Base-by-base conservation (phyloP, 2,329 filamentous ascomycete species). In the Stromatinia cepivora region DNA sequence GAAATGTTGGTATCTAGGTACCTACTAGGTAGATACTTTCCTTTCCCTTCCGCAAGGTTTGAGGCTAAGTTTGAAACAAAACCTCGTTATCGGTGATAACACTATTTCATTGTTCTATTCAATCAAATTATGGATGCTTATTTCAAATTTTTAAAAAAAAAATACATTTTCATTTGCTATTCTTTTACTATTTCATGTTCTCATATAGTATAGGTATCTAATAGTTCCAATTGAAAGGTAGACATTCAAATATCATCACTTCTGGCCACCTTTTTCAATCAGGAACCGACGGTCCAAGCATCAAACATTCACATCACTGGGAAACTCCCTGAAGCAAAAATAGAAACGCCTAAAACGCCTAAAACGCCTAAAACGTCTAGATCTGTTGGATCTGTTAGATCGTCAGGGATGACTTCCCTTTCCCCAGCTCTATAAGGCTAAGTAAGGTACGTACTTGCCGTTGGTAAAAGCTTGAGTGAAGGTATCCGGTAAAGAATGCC, bases 391-490 rank as follows among this genome's bases (percentile, higher is more conserved):
- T n/a, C 39, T 15, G 20, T 31, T 22, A 42, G 58, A 61, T 61
- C 58, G 58, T 61, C 58, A 61, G 58, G 58, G 58, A 34, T 61
- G 25, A 34, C 31, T 61, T 28, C 58, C 17, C 17, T 17, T 28
- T 45, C 25, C 39, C 36, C 57, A 34, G 53, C 17, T 20, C 53
- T 34, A 28, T 34, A 28, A 34, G 34, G 53, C 28, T 56, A 56
- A 4, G 25, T 11, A 53, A 17, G 50, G 50, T 10, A 52, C 13
- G 50, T 53, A 22, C 53, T 34, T 34, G 20, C 54, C 54, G 11
- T 34, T 36, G 15, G 20, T 57, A 57, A 57, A 57, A 36, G 31
- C 53, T 36, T 36, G 53, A 56, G 28, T 56, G 28, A 56, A 56
- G 28, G 28, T 56, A 56, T 31, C 53, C 53, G 53, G 17, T 34